These are phyloP conservation scores for Prorocentrum cordatum DNA, from an alignment of 169 alveolate genomes.

Conservation along the genomic window DNA sequence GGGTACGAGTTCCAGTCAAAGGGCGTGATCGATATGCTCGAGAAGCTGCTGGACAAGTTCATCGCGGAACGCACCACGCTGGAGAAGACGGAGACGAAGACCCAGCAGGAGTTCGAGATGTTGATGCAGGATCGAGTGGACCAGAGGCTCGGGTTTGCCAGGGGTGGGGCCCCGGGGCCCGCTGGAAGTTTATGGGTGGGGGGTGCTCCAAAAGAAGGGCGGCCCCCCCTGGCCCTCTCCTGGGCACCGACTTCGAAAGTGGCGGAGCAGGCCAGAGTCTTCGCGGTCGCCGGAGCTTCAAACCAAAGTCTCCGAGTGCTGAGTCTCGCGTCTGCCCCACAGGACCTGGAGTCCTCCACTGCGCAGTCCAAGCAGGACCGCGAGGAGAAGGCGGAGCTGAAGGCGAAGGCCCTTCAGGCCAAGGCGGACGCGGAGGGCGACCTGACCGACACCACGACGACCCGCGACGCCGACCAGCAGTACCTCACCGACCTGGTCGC, in stretches of 20 bases:
- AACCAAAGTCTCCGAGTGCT: not conserved
- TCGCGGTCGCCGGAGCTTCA: no score
- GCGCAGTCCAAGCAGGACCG: not conserved
- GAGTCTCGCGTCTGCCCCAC: not conserved
- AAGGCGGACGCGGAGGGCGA: not conserved
- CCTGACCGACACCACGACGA: not conserved
- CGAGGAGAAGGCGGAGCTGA: not conserved
- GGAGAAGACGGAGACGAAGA: slow-evolving; percentile 31
- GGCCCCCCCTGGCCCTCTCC: not conserved
- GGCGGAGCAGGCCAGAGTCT: not conserved
- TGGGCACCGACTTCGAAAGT: not conserved
- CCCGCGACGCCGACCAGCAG: not conserved
- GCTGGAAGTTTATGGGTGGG: no score
- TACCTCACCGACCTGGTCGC: slow-evolving; percentile 1
- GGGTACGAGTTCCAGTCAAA: slow-evolving; percentile 58
- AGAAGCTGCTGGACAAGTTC: slow-evolving; percentile 52
- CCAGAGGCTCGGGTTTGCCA: not conserved
- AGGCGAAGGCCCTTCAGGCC: not conserved
- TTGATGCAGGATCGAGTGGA: not conserved
- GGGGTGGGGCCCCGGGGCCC: no score
- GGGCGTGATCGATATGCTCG: slow-evolving; percentile 14
- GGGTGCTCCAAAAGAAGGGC: no score
- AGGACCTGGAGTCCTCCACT: not conserved
- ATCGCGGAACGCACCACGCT: slow-evolving; percentile 9
- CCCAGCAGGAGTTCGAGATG: slow-evolving; percentile 9